Evolutionary conservation across 2,329 filamentous ascomycete species (phyloP).

Genomic region (Colletotrichum tabaci): DNA sequence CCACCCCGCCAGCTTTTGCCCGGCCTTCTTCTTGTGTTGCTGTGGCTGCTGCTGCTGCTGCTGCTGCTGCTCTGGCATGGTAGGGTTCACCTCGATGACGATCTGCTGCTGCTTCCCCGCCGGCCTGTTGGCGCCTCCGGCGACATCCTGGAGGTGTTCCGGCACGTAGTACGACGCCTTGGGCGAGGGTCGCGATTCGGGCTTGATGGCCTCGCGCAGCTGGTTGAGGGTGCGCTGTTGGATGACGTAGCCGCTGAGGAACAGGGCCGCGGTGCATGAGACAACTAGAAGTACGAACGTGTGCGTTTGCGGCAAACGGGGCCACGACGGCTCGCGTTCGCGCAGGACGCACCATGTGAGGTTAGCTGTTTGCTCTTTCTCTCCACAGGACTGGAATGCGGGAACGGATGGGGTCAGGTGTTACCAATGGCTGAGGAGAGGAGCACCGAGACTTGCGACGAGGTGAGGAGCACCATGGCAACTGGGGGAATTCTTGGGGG

Average conservation of each 20-base stretch:
- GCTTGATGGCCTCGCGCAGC: conserved; percentile 80
- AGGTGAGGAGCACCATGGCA: conserved; percentile 71
- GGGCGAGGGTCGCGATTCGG: conserved; percentile 60
- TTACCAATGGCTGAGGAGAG: conserved; percentile 76
- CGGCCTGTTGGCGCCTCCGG: conserved; percentile 45
- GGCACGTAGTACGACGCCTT: conserved; percentile 62
- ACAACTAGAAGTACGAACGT: conserved; percentile 66
- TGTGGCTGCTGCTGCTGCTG: conserved; percentile 4
- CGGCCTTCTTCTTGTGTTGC: conserved; percentile 40
- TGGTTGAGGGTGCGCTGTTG: conserved; percentile 88
- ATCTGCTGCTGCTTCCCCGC: conserved; percentile 42
- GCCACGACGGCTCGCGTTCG: conserved; percentile 11
- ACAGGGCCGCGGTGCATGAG: conserved; percentile 85
- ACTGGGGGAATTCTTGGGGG: not conserved
- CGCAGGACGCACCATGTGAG: conserved; percentile 19
- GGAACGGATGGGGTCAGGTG: conserved; percentile 46
- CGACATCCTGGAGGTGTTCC: conserved; percentile 63
- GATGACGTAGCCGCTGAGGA: conserved; percentile 88
- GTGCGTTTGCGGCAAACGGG: conserved; percentile 28
- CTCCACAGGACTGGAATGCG: conserved; percentile 36
- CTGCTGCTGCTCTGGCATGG: conserved; percentile 46
- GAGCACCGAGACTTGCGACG: conserved; percentile 78
- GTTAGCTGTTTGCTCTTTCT: conserved; percentile 18
- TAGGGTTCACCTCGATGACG: conserved; percentile 55
- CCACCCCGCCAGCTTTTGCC: conserved; percentile 37